These are phyloP conservation scores for Gossypium lobatum DNA, from an alignment of 441 rosid genomes.

Conservation along the genomic window DNA sequence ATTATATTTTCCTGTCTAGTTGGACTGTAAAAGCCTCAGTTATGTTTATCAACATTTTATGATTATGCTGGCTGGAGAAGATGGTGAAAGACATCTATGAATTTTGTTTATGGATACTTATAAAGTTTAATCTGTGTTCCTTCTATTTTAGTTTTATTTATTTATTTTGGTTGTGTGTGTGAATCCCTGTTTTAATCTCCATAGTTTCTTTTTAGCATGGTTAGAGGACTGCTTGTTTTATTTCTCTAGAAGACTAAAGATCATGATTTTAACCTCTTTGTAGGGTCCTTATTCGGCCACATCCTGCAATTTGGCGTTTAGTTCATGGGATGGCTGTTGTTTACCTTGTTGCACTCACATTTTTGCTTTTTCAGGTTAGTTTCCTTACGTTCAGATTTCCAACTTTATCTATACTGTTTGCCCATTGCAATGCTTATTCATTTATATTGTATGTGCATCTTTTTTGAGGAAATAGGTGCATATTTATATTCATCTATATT, in stretches of 20 bases:
- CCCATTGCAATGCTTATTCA: not conserved
- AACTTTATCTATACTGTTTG: not conserved
- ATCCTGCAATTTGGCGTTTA: constrained; percentile 97
- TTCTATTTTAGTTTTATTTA: too few relatives aligned
- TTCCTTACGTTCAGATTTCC: not conserved
- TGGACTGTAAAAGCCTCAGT: not conserved
- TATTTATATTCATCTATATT: not conserved
- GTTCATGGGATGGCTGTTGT: constrained; percentile 98
- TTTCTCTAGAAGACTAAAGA: not conserved
- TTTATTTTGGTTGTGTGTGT: not conserved
- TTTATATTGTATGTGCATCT: not conserved
- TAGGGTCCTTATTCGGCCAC: constrained; percentile 95
- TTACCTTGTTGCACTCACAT: constrained; percentile 88
- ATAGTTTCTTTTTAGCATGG: not conserved
- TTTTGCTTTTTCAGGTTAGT: constrained; percentile 95
- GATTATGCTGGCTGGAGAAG: not conserved
- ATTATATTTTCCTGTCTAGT: not conserved
- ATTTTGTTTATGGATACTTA: not conserved
- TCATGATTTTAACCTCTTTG: not conserved
- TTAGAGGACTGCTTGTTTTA: not conserved
- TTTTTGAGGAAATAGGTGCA: too few relatives aligned
- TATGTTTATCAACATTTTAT: not conserved
- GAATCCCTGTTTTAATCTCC: not conserved
- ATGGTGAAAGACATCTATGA: not conserved
- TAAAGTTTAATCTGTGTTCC: not conserved